Base-by-base conservation (phyloP, 208 protist genomes). In the Tetramitus jugosus region DNA sequence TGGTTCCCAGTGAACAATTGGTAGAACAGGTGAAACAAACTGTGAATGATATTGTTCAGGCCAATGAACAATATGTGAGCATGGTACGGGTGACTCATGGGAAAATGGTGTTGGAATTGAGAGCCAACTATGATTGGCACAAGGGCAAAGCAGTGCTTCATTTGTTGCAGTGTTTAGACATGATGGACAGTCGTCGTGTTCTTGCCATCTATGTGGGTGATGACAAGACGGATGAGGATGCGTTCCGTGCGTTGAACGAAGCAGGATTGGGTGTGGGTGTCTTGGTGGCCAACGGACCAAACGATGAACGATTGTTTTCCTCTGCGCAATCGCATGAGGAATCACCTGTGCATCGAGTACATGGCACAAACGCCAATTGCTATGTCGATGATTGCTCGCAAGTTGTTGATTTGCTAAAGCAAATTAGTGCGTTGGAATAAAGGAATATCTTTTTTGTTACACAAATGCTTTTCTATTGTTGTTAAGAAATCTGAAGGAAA, bases 181-280 rank as follows among this genome's bases (percentile, higher is more conserved):
- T 77, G 7, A 60, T 4, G 26, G 1, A 52, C 1, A 46, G 6
- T 23, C 4, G 42, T 29, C 3, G 8, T 23, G 42, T 77, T 26
- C 26, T 53, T 56, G 3, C 23, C 8, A 61, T 77, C 3, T 77
- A n/a, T 39, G 26, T 77, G 14, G 74, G 74, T 3, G 74, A 77
- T 61, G 74, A 77, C 46, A 67, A 53, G n/a, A 77, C 74, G 14
- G 74, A 77, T 37, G 74, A 77, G 37, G 74, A 77, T 77, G 74
- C 46, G 31, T 77, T 77, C 26, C 33, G 52, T 26, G 0, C 3
- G 8, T 77, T 77, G 26, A 39, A 17, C 10, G 42, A 74, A 7
- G 10, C 14, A 35, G 6, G 37, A 61, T 40, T 67, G 0, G 74
- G 74, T n/a, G 10, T 69, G 31, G 74, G 74, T 8, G 40, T 77